Evolutionary conservation across 2,329 filamentous ascomycete genomes (phyloP).

Genomic region (Pseudogymnoascus sp.): DNA sequence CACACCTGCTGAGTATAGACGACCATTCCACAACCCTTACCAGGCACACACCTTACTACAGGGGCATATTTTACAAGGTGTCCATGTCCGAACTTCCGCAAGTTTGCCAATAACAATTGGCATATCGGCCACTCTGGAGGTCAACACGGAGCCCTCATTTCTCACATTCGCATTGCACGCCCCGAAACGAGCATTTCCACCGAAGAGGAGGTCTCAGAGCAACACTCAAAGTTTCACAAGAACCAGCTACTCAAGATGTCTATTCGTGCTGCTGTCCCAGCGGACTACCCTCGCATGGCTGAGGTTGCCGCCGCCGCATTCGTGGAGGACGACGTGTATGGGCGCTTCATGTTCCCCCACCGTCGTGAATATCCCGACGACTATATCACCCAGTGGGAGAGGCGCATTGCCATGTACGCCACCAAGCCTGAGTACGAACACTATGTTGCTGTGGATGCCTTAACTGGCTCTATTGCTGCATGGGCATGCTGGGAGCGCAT

Average conservation of each 20-base stretch:
- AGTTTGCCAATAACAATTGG: neutral
- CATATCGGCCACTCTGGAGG: neutral
- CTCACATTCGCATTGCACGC: neutral
- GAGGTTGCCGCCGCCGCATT: constrained; percentile 28
- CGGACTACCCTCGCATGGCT: constrained; percentile 20
- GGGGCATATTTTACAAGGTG: neutral
- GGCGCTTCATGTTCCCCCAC: constrained; percentile 29
- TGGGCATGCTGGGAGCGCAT: constrained; percentile 21
- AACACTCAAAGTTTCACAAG: neutral
- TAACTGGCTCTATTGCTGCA: constrained; percentile 19
- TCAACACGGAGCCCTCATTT: neutral
- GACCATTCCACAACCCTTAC: neutral
- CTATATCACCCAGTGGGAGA: constrained; percentile 27
- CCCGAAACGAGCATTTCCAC: neutral
- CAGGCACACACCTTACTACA: neutral
- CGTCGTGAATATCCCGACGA: constrained; percentile 27
- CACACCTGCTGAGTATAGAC: neutral
- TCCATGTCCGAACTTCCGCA: neutral
- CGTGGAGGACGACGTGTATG: constrained; percentile 29
- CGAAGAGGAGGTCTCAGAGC: neutral
- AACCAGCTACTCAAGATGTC: constrained; percentile 7
- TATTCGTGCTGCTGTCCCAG: constrained; percentile 7
- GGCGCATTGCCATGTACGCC: constrained; percentile 25
- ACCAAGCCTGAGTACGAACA: constrained; percentile 15
- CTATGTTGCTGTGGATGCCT: constrained; percentile 22